phyloP scores from a whole-genome alignment of 345 rosid species.

The Carallia pectinifolia region DNA sequence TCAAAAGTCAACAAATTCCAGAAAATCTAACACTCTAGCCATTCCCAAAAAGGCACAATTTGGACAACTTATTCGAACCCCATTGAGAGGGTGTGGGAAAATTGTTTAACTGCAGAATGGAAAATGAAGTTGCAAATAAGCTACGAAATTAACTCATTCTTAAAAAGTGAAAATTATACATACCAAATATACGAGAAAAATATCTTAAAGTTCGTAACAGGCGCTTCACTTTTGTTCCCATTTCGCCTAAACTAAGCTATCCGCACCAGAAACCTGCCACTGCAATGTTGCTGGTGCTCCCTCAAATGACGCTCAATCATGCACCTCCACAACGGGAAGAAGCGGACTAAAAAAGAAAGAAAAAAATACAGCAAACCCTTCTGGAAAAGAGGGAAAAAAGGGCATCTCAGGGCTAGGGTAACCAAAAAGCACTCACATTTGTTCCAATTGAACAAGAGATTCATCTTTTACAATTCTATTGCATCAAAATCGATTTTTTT shows the following conservation, averaged over 20 bases:
- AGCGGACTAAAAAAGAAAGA: background rate
- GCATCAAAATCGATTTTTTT: too few species aligned
- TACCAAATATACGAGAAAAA: slow-evolving; percentile 56
- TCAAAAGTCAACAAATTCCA: too few species aligned
- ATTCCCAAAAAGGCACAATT: background rate
- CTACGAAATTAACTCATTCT: background rate
- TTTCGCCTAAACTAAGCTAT: slow-evolving; percentile 1
- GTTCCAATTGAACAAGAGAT: too few species aligned
- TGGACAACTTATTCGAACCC: background rate
- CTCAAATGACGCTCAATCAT: background rate
- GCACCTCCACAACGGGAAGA: background rate
- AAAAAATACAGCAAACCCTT: background rate
- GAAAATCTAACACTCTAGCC: too few species aligned
- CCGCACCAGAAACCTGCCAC: background rate
- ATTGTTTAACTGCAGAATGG: background rate
- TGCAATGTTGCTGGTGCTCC: background rate
- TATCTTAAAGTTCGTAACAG: slow-evolving; percentile 53
- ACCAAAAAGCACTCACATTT: too few species aligned
- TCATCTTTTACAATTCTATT: too few species aligned
- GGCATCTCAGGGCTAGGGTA: too few species aligned
- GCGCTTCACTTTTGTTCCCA: slow-evolving; percentile 49
- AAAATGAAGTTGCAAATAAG: too few species aligned
- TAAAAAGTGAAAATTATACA: background rate
- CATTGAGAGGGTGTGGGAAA: background rate
- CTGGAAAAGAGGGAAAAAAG: too few species aligned